Evolutionary conservation across 345 rosid species (phyloP).

Genomic region (Citrus sp.): DNA sequence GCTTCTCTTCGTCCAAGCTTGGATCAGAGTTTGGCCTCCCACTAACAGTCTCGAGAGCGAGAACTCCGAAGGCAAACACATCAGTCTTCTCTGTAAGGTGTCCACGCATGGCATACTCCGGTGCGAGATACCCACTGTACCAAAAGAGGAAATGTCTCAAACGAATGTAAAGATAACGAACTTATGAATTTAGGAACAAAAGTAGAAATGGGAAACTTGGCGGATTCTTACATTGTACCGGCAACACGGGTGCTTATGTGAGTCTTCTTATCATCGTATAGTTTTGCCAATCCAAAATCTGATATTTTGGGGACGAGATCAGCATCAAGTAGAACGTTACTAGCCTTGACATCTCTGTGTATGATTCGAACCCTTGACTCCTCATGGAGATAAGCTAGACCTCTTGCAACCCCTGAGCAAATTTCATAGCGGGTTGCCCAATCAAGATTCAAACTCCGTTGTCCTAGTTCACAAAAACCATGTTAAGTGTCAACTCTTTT

Average conservation of each 20-base stretch:
- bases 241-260: slow-evolving; percentile 63
- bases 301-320: slow-evolving; percentile 53
- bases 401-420: slow-evolving; percentile 50
- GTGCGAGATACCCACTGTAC: slow-evolving; percentile 21
- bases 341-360: slow-evolving; percentile 57
- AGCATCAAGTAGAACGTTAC: slow-evolving; percentile 45
- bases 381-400: slow-evolving; percentile 53
- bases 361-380: slow-evolving; percentile 55
- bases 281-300: slow-evolving; percentile 65
- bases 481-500: background rate
- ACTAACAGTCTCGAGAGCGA: slow-evolving; percentile 4
- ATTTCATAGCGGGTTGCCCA: slow-evolving; percentile 43
- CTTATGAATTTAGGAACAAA: background rate
- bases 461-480: slow-evolving; percentile 30
- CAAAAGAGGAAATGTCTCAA: background rate
- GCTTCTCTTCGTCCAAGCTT: slow-evolving; percentile 40
- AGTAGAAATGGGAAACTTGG: background rate
- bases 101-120: slow-evolving; percentile 46
- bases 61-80: slow-evolving; percentile 22
- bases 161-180: background rate
- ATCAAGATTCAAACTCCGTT: slow-evolving; percentile 28
- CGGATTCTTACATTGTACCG: slow-evolving; percentile 47
- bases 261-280: slow-evolving; percentile 51
- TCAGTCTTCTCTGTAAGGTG: slow-evolving; percentile 42
- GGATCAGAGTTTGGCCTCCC: slow-evolving; percentile 26